phyloP scores from a whole-genome alignment of 805 yeast species.

The Monosporozyma unispora region DNA sequence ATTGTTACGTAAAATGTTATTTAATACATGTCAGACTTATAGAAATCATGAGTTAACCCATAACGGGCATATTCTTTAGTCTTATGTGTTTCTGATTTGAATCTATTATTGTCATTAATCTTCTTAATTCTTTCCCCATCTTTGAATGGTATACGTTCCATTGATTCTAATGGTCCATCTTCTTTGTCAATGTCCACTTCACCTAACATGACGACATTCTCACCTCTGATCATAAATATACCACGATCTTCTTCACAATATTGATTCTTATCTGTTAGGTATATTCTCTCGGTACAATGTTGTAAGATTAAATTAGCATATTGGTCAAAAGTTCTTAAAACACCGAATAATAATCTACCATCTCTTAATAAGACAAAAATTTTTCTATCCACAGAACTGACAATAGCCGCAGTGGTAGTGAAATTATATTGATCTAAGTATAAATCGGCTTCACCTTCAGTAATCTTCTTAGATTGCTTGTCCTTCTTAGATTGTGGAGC shows the following conservation, averaged over 20 bases:
- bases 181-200: constrained; percentile 86
- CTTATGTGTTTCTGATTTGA: constrained; percentile 36
- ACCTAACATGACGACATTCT: constrained; percentile 88
- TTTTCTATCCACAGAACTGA: constrained; percentile 73
- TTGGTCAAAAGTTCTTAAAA: constrained; percentile 90
- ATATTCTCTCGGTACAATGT: constrained; percentile 80
- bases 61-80: constrained; percentile 41
- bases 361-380: constrained; percentile 82
- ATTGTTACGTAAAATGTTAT: not conserved
- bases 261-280: constrained; percentile 42
- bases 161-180: constrained; percentile 52
- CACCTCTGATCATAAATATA: constrained; percentile 86
- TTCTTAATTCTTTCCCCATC: constrained; percentile 45
- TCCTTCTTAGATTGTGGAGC: constrained; percentile 2
- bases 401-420: constrained; percentile 85
- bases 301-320: constrained; percentile 87
- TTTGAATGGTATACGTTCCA: constrained; percentile 51
- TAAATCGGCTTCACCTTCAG: constrained; percentile 43
- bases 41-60: constrained; percentile 51
- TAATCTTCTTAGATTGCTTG: constrained; percentile 20
- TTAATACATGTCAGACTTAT: constrained; percentile 46
- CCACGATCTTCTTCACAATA: constrained; percentile 77
- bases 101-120: constrained; percentile 26
- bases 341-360: constrained; percentile 81
- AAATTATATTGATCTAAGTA: constrained; percentile 74